Percentiles rank a stretch among this genome's conserved stretches.
Evolutionary conservation across 2,329 filamentous ascomycete genomes (phyloP).

Genomic region (Cordyceps sp.): DNA sequence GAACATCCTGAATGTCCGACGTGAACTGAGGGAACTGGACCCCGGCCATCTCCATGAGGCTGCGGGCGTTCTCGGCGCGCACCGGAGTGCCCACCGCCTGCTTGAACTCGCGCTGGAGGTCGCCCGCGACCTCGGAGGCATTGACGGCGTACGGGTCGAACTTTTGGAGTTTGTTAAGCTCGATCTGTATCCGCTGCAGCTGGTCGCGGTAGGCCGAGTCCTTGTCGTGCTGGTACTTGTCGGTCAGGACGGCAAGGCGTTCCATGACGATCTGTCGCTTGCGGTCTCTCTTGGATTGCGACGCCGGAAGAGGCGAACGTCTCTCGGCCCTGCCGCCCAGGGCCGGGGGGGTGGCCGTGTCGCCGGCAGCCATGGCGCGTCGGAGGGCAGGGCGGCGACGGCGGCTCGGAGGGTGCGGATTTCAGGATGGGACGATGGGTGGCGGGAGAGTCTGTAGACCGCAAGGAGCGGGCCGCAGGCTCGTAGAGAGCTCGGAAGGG

Average conservation of each 20-base stretch:
- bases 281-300: constrained; percentile 78
- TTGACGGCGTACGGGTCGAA: constrained; percentile 65
- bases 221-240: constrained; percentile 63
- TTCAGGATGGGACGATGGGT: not conserved
- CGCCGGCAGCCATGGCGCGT: constrained; percentile 21
- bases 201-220: constrained; percentile 79
- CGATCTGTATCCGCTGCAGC: constrained; percentile 78
- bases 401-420: not conserved
- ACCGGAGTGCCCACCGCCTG: constrained; percentile 24
- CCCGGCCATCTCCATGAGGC: constrained; percentile 58
- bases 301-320: constrained; percentile 17
- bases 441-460: too few species aligned
- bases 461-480: too few species aligned
- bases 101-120: constrained; percentile 39
- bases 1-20: constrained; percentile 69
- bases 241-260: constrained; percentile 57
- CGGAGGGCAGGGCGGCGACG: not conserved
- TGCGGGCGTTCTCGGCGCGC: constrained; percentile 27
- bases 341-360: constrained; percentile 15
- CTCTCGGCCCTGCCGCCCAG: constrained; percentile 17
- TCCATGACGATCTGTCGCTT: constrained; percentile 71
- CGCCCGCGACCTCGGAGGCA: constrained; percentile 55
- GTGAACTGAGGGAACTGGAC: constrained; percentile 76
- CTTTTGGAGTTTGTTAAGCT: constrained; percentile 71
- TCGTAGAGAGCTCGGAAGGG: too few species aligned